Conservation (phyloP, 2,329 filamentous ascomycete genomes). For the Aureobasidium sp. region DNA sequence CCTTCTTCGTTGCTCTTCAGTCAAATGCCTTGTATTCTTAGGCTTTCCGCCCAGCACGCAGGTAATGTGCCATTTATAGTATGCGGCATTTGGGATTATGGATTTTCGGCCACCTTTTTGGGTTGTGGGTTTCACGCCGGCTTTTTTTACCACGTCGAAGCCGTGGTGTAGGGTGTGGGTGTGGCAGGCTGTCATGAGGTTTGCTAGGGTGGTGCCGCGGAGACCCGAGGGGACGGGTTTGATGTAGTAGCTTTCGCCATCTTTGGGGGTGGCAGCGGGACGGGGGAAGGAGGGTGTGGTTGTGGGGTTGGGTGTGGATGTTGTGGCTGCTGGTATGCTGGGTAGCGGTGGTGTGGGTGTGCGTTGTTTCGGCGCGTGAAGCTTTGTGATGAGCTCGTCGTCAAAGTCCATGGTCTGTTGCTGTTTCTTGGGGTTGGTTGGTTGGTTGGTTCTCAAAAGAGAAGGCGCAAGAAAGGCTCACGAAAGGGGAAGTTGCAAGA, state of each 20-base stretch:
- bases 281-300: neutral
- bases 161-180: neutral
- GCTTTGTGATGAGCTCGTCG: neutral
- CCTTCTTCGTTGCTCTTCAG: neutral
- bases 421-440: neutral
- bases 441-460: too few relatives aligned
- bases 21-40: neutral
- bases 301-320: neutral
- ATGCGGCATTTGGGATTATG: neutral
- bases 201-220: neutral
- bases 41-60: neutral
- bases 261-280: neutral
- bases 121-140: neutral
- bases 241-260: slow-evolving; percentile 9
- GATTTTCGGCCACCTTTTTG: neutral
- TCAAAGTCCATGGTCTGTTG: neutral
- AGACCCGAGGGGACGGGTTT: slow-evolving; percentile 2
- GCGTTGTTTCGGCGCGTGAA: neutral
- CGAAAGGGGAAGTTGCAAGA: neutral
- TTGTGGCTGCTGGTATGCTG: neutral
- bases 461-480: neutral
- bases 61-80: slow-evolving; percentile 8
- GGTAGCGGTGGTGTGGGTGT: neutral
- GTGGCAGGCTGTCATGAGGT: neutral
- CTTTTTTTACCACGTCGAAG: slow-evolving; percentile 12